These are phyloP conservation scores for Clitopilus passeckerianus DNA, from an alignment of 768 basidiomycete species.

Conservation along the genomic window DNA sequence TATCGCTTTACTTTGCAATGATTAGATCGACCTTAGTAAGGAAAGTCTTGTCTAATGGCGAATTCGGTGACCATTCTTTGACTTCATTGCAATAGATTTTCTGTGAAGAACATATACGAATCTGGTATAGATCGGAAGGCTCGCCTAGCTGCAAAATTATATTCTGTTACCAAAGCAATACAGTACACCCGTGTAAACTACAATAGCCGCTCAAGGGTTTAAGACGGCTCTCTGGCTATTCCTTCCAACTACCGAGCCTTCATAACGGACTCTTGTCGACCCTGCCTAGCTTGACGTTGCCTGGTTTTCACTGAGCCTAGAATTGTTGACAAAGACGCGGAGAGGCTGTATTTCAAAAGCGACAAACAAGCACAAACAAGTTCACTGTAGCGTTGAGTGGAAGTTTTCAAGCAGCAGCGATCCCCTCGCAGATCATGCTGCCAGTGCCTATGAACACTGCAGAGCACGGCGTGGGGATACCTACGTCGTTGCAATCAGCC, in stretches of 20 bases:
- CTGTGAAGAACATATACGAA: neutral
- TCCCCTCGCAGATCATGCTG: constrained; percentile 25
- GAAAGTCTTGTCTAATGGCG: neutral
- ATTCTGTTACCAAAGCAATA: neutral
- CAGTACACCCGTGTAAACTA: neutral
- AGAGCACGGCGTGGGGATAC: constrained; percentile 14
- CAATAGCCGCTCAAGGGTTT: neutral
- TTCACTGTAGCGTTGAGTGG: constrained; percentile 28
- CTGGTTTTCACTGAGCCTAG: constrained; percentile 2
- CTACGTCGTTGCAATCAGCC: constrained; percentile 49
- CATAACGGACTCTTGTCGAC: too few species aligned
- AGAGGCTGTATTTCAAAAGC: constrained; percentile 18
- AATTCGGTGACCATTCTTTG: neutral
- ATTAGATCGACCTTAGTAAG: neutral
- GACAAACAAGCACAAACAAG: constrained; percentile 29
- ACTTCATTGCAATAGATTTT: neutral
- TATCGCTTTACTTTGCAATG: neutral
- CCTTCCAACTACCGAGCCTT: neutral
- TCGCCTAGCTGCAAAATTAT: neutral
- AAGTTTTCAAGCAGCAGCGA: constrained; percentile 11
- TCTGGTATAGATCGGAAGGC: too few species aligned
- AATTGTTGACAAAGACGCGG: neutral
- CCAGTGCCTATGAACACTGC: constrained; percentile 17
- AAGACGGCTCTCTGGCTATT: neutral
- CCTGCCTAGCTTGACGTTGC: neutral